Evolutionary conservation across 169 alveolate genomes (phyloP).

Genomic region (Cryptosporidium xiaoi): DNA sequence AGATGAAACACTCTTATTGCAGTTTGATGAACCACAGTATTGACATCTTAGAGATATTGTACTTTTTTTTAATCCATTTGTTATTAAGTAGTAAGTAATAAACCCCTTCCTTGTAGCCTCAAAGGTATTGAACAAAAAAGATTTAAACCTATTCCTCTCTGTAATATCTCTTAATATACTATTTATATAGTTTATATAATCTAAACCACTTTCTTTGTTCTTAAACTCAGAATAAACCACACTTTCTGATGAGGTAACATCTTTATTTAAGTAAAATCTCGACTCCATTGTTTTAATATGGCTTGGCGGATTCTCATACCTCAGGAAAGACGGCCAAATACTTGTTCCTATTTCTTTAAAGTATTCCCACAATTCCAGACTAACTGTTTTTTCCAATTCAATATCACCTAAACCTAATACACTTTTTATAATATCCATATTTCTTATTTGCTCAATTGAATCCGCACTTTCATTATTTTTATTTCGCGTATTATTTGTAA

Average conservation of each 20-base stretch:
- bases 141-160: constrained; percentile 5
- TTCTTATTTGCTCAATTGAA: neutral
- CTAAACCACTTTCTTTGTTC: neutral
- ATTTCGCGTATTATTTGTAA: neutral
- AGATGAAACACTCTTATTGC: constrained; percentile 20
- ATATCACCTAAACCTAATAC: neutral
- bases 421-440: neutral
- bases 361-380: constrained; percentile 39
- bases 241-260: neutral
- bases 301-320: constrained; percentile 71
- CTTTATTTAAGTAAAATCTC: constrained; percentile 3
- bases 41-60: constrained; percentile 26
- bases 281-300: constrained; percentile 51
- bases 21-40: constrained; percentile 69
- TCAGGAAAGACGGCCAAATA: constrained; percentile 67
- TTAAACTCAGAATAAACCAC: constrained; percentile 12
- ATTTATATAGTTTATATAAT: constrained; percentile 11
- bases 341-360: constrained; percentile 58
- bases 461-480: neutral
- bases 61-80: constrained; percentile 60
- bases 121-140: neutral
- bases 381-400: constrained; percentile 24
- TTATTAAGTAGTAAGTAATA: constrained; percentile 30
- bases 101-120: constrained; percentile 30
- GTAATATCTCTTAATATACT: neutral